Evolutionary conservation across 495 filamentous ascomycete species (phyloP).

Genomic region (Entonaema liquescens): DNA sequence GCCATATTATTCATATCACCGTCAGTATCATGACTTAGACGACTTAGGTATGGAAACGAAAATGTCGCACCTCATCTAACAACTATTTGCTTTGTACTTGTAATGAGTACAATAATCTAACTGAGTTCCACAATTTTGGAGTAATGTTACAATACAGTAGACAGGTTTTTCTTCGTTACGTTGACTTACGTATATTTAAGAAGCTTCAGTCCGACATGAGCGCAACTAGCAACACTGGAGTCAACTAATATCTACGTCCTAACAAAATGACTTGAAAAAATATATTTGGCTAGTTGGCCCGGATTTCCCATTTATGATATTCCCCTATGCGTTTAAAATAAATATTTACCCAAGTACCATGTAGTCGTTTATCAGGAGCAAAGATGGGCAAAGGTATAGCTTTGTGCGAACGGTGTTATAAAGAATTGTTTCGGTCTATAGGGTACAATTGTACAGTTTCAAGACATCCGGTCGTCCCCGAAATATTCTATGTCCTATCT

Average conservation of each 20-base stretch:
- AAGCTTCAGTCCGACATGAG: background rate
- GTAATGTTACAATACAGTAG: background rate
- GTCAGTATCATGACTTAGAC: background rate
- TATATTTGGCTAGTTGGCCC: background rate
- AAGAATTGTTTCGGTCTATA: slow-evolving; percentile 28
- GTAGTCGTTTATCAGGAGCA: background rate
- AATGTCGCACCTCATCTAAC: background rate
- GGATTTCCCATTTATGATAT: background rate
- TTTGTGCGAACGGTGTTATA: slow-evolving; percentile 22
- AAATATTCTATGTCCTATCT: background rate
- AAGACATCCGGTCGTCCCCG: slow-evolving; percentile 10
- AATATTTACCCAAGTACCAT: background rate
- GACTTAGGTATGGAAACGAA: background rate
- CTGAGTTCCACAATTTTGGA: background rate
- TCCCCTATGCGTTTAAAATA: background rate
- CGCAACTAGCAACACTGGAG: background rate
- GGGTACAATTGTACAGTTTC: slow-evolving; percentile 29
- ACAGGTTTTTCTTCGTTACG: background rate
- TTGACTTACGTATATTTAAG: background rate
- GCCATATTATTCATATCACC: background rate
- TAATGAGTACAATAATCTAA: background rate
- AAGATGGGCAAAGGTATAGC: background rate
- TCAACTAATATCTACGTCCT: background rate
- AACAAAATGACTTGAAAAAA: background rate
- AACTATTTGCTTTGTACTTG: background rate